Base-by-base conservation (phyloP, 176 grass and related monocot species). In the Leersia perrieri region DNA sequence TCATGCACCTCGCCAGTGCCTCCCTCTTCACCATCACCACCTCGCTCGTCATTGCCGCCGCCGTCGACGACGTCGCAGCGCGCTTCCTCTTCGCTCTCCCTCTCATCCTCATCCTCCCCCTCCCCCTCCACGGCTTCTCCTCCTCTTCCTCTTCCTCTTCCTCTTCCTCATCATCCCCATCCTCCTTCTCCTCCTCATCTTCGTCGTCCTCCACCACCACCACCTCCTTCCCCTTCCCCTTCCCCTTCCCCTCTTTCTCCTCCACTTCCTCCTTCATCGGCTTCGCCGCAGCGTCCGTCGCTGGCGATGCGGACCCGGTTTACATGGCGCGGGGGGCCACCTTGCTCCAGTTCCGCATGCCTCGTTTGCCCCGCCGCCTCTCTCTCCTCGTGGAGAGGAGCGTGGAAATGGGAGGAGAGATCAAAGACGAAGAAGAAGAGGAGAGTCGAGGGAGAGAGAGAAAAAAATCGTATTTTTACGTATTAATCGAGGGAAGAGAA, bases 11-110 rank as follows among this genome's bases (percentile, higher is more conserved):
- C 5, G 23, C 20, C 25, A 97, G 76, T 45, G 85, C 65, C 55
- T 89, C 86, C 83, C 91, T 33, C 88, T 85, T 91, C 57, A 93
- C 86, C 83, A 84, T 78, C 65, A 89, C 90, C 60, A 85, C 87
- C 72, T 69, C 65, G 41, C 39, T 38, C 70, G 49, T n/a, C n/a
- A n/a, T n/a, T n/a, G n/a, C 55, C 83, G 60, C 72, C 65, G 36
- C 47, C 80, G 60, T 32, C 73, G 25, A 63, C 34, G 68, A 75
- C 51, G 47, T 18, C 6, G 4, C 16, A 11, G 41, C 36, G 36
- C 5, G 36, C 3, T 1, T 64, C 9, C 25, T n/a, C 57, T 31
- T 78, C 33, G 36, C 11, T 8, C 76, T 39, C 38, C 53, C 36
- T 64, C n/a, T n/a, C n/a, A n/a, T n/a, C 45, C 33, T 30, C 40